A percentile compares a stretch with the other conserved stretches of the same genome.
Conservation (phyloP, 1,139 yeast species). For the Yamadazyma songkhlaensis region DNA sequence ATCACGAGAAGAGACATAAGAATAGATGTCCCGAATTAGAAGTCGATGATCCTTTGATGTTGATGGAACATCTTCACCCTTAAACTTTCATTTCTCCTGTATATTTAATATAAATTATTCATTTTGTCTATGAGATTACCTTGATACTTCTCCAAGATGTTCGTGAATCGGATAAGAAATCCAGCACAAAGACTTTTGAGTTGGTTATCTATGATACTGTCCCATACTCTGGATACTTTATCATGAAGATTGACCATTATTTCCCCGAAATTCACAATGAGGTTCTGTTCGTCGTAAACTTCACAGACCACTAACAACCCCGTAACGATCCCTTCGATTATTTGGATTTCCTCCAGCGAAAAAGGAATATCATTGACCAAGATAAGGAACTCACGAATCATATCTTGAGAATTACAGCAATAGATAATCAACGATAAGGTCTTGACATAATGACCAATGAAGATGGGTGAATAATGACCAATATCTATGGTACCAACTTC, state of each 20-base stretch:
- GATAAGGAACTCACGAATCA: slow-evolving; percentile 53
- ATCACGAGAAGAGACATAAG: slow-evolving; percentile 4
- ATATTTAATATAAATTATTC: slow-evolving; percentile 12
- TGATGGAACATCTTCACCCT: neutral
- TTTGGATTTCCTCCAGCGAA: slow-evolving; percentile 27
- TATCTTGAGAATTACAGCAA: slow-evolving; percentile 48
- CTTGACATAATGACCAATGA: slow-evolving; percentile 57
- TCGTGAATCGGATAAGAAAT: slow-evolving; percentile 27
- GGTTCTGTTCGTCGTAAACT: slow-evolving; percentile 35
- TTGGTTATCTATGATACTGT: slow-evolving; percentile 41
- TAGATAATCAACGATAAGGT: slow-evolving; percentile 56
- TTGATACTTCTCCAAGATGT: slow-evolving; percentile 15
- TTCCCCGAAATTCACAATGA: slow-evolving; percentile 26
- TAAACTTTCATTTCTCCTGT: neutral
- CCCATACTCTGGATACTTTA: slow-evolving; percentile 48
- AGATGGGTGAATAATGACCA: slow-evolving; percentile 54
- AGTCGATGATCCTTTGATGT: slow-evolving; percentile 1
- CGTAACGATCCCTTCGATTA: slow-evolving; percentile 47
- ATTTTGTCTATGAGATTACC: slow-evolving; percentile 13
- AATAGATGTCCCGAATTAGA: slow-evolving; percentile 4
- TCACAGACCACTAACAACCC: slow-evolving; percentile 48
- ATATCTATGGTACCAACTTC: slow-evolving; percentile 41
- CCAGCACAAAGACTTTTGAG: slow-evolving; percentile 52
- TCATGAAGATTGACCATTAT: slow-evolving; percentile 31
- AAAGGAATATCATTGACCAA: slow-evolving; percentile 30